Percentiles rank a stretch among this genome's conserved stretches.
Conservation (phyloP, 495 filamentous ascomycete species). For the Neurospora sp. region DNA sequence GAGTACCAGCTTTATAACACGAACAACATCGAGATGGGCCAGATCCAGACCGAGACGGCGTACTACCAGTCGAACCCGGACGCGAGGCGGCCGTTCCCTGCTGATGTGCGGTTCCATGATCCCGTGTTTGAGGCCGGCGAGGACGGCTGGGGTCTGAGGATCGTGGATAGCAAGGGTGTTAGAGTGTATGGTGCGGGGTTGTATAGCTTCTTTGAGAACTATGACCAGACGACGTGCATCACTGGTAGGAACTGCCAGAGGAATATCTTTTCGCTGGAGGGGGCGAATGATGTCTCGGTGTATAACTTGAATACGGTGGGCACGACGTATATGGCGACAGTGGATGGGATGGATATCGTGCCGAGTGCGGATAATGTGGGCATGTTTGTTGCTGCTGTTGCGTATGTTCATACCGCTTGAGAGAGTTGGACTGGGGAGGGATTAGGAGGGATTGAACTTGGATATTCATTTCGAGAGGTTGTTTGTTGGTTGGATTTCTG, state of each 20-base stretch:
- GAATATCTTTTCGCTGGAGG: conserved; percentile 44
- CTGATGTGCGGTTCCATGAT: conserved; percentile 52
- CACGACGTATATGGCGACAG: conserved; percentile 30
- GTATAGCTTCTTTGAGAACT: conserved; percentile 51
- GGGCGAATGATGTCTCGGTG: conserved; percentile 27
- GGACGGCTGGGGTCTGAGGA: conserved; percentile 44
- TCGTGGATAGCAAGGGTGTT: conserved; percentile 44
- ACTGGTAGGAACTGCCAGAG: conserved; percentile 47
- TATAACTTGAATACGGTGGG: conserved; percentile 46
- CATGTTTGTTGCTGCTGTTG: conserved; percentile 15
- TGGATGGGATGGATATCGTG: conserved; percentile 40
- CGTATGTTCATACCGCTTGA: conserved; percentile 7
- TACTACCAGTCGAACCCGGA: conserved; percentile 61
- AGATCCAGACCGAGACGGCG: conserved; percentile 75
- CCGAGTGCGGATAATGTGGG: conserved; percentile 41
- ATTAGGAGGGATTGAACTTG: not conserved
- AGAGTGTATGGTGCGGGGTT: conserved; percentile 58
- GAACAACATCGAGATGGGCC: conserved; percentile 53
- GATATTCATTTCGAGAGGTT: not conserved
- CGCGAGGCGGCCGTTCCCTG: conserved; percentile 53
- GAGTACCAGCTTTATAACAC: conserved; percentile 68
- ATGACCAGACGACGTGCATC: conserved; percentile 26
- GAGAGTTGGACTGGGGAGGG: not conserved
- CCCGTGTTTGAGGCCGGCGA: conserved; percentile 51
- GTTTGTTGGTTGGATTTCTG: not conserved